A percentile compares a stretch with the other conserved stretches of the same genome.
Evolutionary conservation across 208 protist genomes (phyloP).

Genomic region (Acanthamoeba triangularis): DNA sequence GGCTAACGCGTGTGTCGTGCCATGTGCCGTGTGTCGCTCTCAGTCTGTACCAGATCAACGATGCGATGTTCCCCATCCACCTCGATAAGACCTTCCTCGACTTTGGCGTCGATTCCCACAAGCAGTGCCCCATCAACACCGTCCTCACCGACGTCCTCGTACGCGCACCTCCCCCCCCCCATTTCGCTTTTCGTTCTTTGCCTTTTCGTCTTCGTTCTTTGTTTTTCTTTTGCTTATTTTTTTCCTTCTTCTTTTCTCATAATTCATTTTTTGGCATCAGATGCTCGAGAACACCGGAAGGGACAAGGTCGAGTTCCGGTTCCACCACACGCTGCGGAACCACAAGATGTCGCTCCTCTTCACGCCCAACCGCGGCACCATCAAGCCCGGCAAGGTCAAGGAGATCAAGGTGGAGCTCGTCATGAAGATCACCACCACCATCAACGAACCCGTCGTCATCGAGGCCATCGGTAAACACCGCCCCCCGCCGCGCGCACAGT

Average conservation of each 20-base stretch:
- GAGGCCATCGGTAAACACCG: neutral
- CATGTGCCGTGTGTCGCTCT: no score
- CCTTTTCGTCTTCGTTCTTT: no score
- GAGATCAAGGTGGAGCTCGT: slow-evolving; percentile 46
- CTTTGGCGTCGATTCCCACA: slow-evolving; percentile 47
- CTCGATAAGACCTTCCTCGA: slow-evolving; percentile 45
- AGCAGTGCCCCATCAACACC: slow-evolving; percentile 56
- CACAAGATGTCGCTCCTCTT: slow-evolving; percentile 64
- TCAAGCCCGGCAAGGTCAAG: slow-evolving; percentile 28
- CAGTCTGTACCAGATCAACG: slow-evolving; percentile 34
- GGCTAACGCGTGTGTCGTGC: no score
- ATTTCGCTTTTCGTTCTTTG: no score
- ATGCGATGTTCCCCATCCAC: slow-evolving; percentile 17
- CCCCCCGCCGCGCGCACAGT: neutral
- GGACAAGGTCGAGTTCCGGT: slow-evolving; percentile 27
- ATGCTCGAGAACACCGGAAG: neutral
- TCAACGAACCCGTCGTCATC: slow-evolving; percentile 27
- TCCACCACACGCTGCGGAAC: slow-evolving; percentile 13
- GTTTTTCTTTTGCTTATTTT: no score
- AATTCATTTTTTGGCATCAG: neutral
- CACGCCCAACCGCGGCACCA: neutral
- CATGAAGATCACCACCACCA: slow-evolving; percentile 67
- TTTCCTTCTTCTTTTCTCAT: no score
- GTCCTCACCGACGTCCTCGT: slow-evolving; percentile 27
- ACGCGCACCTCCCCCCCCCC: neutral